Base-by-base conservation (phyloP, 495 filamentous ascomycete species). In the Diplogelasinospora grovesii region DNA sequence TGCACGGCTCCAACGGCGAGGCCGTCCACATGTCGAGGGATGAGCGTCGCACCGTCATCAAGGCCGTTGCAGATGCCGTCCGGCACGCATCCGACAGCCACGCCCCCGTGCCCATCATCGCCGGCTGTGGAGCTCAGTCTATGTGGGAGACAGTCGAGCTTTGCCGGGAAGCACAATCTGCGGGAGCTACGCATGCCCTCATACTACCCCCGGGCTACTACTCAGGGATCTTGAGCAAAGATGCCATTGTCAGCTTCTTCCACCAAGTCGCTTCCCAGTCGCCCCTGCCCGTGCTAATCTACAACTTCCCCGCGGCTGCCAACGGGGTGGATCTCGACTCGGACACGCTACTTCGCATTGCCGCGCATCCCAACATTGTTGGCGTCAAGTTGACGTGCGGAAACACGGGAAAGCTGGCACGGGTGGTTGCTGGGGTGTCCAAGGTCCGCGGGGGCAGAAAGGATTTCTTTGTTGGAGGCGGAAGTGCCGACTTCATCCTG, bases 131-230 rank as follows among this genome's bases (percentile, higher is more conserved):
- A 26, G 41, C 41, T 4, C 23, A 26, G 31, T 43, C 31, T 13
- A 15, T 36, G 15, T 16, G 32, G 23, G 33, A 35, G 23, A 36
- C 30, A 5, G 10, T 33, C 22, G 40, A 43, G 40, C 32, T 89
- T 26, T 92, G 86, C 64, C 73, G 74, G 22, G 86, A 95, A 45
- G 82, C 89, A 18, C 69, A 74, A 23, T 70, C 69, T 5, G 73
- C 82, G 10, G 89, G 89, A 13, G 89, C 84, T 47, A 87, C 89
- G 49, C 87, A 89, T 53, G 86, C 80, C 6, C 74, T 96, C 46
- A 69, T 95, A 9, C 77, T 95, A 3, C 88, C 89, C 13, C 89
- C 89, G 13, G 78, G 78, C 23, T 96, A 95, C 64, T 96, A 94
- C 65, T 76, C 78, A 49, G 57, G 76, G 8, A 69, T 89, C 29